These are phyloP conservation scores for Cyclotella sp. DNA, from an alignment of 108 stramenopile genomes.

Conservation along the genomic window DNA sequence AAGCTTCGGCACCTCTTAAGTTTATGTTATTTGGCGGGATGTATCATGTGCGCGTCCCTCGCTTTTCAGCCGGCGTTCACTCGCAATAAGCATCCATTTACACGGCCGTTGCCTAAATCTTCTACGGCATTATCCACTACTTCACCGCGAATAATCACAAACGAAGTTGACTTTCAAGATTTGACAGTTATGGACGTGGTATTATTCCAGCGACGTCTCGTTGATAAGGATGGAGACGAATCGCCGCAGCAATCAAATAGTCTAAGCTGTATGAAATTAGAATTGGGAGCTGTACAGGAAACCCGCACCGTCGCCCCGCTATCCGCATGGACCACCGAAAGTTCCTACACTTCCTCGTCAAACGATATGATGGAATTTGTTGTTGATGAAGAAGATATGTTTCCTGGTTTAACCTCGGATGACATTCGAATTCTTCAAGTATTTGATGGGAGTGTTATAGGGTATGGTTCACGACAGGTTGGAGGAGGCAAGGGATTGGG, in stretches of 20 bases:
- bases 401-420: constrained; percentile 41
- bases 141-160: neutral
- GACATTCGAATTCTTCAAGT: constrained; percentile 40
- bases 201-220: constrained; percentile 21
- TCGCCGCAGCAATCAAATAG: constrained; percentile 15
- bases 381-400: constrained; percentile 77
- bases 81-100: neutral
- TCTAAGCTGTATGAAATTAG: constrained; percentile 18
- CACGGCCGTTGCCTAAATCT: neutral
- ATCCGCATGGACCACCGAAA: constrained; percentile 72
- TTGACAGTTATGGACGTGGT: constrained; percentile 51
- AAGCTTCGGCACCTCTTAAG: too few relatives aligned
- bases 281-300: constrained; percentile 76
- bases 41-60: neutral
- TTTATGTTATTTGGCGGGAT: neutral
- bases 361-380: constrained; percentile 72
- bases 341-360: constrained; percentile 45
- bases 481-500: constrained; percentile 74
- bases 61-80: neutral
- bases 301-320: constrained; percentile 67
- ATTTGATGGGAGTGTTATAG: constrained; percentile 47
- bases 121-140: constrained; percentile 1
- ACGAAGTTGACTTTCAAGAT: constrained; percentile 21
- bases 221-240: constrained; percentile 13
- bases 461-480: constrained; percentile 76